Percentiles rank a stretch among this genome's conserved stretches.
Evolutionary conservation across 2,329 filamentous ascomycete species (phyloP).

Genomic region (Fusarium tuaranense): DNA sequence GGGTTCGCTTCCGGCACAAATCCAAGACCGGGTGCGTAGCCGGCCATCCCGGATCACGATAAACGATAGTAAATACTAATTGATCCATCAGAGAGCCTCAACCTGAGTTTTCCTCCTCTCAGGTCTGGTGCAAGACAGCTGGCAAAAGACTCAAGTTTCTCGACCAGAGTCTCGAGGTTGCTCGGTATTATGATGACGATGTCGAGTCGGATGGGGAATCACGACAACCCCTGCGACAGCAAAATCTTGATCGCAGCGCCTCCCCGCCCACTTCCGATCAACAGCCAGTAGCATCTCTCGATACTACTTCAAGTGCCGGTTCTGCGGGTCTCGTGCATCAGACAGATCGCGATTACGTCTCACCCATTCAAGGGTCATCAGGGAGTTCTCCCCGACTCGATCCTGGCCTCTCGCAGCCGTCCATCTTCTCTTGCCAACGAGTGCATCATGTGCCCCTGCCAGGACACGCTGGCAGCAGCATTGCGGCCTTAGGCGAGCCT

Average conservation of each 20-base stretch:
- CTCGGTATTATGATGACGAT: conserved; percentile 9
- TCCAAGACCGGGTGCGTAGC: conserved; percentile 23
- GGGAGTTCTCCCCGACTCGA: conserved; percentile 7
- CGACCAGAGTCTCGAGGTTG: conserved; percentile 7
- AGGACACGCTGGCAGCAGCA: not conserved
- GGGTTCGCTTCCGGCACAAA: conserved; percentile 30
- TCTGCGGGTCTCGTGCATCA: conserved; percentile 4
- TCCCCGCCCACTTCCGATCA: not conserved
- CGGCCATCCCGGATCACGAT: not conserved
- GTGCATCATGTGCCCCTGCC: not conserved
- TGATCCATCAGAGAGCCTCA: conserved; percentile 16
- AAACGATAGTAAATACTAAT: not conserved
- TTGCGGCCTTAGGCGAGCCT: not conserved
- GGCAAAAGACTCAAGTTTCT: conserved; percentile 35
- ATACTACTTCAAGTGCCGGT: not conserved
- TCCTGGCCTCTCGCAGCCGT: not conserved
- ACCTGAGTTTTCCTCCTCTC: conserved; percentile 26
- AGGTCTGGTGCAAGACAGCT: conserved; percentile 30
- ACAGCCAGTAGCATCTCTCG: conserved; percentile 1
- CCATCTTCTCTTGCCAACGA: not conserved
- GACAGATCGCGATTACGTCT: not conserved
- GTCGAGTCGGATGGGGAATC: conserved; percentile 10
- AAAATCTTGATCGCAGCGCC: not conserved
- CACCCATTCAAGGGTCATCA: not conserved
- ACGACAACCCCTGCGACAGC: not conserved